Percentiles rank a stretch among this genome's conserved stretches.
These are phyloP conservation scores for Trichophyton benhamiae DNA, from an alignment of 2,329 filamentous ascomycete genomes.

Conservation along the genomic window DNA sequence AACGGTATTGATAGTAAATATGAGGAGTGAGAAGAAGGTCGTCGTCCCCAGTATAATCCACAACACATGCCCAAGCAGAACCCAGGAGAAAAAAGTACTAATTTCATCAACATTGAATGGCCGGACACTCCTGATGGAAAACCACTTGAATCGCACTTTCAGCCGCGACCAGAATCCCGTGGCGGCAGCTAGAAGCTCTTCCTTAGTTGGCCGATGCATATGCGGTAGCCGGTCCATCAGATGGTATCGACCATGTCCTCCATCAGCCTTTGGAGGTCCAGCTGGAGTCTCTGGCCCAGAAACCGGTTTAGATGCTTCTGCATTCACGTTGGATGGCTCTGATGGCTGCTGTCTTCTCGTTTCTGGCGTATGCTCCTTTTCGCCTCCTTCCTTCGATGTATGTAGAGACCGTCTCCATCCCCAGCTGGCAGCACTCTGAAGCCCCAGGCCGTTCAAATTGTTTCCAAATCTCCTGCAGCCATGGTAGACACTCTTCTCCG, in stretches of 20 bases:
- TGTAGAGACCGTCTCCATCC: conserved; percentile 24
- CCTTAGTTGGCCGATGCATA: conserved; percentile 72
- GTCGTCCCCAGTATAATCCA: conserved; percentile 97
- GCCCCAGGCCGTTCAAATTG: conserved; percentile 9
- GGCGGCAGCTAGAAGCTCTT: conserved; percentile 81
- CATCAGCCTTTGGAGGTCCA: background rate
- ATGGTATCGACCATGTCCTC: conserved; percentile 20
- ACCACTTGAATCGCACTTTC: conserved; percentile 92
- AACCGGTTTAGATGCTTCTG: background rate
- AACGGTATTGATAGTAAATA: conserved; percentile 87
- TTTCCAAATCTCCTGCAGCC: conserved; percentile 12
- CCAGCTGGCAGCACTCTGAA: conserved; percentile 14
- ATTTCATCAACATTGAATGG: conserved; percentile 97
- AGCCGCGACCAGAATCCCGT: conserved; percentile 86
- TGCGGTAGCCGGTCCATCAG: conserved; percentile 54
- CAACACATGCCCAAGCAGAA: conserved; percentile 80
- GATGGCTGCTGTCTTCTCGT: background rate
- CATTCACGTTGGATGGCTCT: background rate
- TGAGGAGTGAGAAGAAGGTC: conserved; percentile 86
- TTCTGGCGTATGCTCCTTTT: background rate
- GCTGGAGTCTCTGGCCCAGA: background rate
- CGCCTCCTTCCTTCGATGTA: conserved; percentile 16
- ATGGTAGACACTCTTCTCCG: conserved; percentile 23
- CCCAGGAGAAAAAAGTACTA: conserved; percentile 89
- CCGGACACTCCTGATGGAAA: conserved; percentile 82